A percentile compares a stretch with the other conserved stretches of the same genome.
These are phyloP conservation scores for Dalbergia cultrata DNA, from an alignment of 306 rosid species.

Conservation along the genomic window DNA sequence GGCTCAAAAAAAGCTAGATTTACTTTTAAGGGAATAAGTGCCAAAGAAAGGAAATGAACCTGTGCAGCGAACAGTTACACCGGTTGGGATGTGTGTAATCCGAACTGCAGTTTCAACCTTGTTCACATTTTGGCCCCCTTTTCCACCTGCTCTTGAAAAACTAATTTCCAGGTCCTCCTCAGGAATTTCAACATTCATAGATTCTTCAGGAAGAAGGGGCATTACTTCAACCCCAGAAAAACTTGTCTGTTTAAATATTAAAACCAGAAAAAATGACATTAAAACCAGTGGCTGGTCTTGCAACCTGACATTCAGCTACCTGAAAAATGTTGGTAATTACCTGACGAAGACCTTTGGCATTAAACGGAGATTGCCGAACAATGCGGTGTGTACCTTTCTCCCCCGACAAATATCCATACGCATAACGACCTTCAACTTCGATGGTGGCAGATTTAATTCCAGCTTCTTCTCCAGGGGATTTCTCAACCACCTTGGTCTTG, in stretches of 20 bases:
- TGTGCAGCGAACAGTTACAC: conserved; percentile 95
- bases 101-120: conserved; percentile 98
- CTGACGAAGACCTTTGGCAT: conserved; percentile 98
- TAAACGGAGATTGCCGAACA: conserved; percentile 94
- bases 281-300: neutral
- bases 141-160: conserved; percentile 96
- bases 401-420: conserved; percentile 94
- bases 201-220: conserved; percentile 97
- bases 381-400: conserved; percentile 98
- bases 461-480: conserved; percentile 94
- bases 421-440: conserved; percentile 96
- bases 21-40: neutral
- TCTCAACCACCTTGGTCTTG: conserved; percentile 91
- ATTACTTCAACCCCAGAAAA: conserved; percentile 95
- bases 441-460: conserved; percentile 95
- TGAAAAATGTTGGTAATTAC: conserved; percentile 50
- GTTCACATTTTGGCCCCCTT: conserved; percentile 98
- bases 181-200: conserved; percentile 83
- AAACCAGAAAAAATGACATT: neutral
- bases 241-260: conserved; percentile 75
- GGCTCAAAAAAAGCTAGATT: conserved; percentile 7
- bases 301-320: conserved; percentile 35
- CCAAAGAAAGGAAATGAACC: conserved; percentile 55
- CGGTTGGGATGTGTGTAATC: conserved; percentile 96
- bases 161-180: conserved; percentile 94